Evolutionary conservation across 495 filamentous ascomycete genomes (phyloP).

Genomic region (Paragyromitra xinjiangensis): DNA sequence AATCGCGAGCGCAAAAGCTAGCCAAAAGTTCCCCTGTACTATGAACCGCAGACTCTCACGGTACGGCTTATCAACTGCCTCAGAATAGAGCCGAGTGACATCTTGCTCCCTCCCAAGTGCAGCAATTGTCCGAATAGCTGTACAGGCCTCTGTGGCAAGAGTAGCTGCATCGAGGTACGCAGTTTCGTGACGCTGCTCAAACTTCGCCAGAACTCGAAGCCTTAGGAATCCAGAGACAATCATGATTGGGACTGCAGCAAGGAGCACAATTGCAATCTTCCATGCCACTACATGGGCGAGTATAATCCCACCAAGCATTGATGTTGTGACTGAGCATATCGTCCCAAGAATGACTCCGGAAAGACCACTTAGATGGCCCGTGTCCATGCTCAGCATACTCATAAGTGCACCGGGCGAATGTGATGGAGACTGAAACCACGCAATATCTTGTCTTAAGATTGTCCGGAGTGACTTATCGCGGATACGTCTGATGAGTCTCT

Average conservation of each 20-base stretch:
- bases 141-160: conserved; percentile 68
- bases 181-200: conserved; percentile 68
- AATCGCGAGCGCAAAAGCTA: conserved; percentile 61
- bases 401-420: conserved; percentile 65
- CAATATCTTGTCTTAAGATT: conserved; percentile 63
- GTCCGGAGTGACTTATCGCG: conserved; percentile 63
- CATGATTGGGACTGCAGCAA: conserved; percentile 66
- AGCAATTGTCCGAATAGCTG: conserved; percentile 68
- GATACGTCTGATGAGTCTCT: conserved; percentile 61
- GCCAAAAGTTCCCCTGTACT: conserved; percentile 59
- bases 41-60: conserved; percentile 59
- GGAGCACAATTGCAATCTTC: conserved; percentile 69
- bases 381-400: conserved; percentile 65
- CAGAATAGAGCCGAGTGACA: conserved; percentile 62
- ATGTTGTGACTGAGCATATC: conserved; percentile 60
- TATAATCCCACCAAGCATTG: conserved; percentile 62
- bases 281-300: conserved; percentile 69
- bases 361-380: conserved; percentile 61
- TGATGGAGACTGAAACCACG: conserved; percentile 63
- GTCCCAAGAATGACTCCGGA: conserved; percentile 63
- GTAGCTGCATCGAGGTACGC: conserved; percentile 66
- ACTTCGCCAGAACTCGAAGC: conserved; percentile 64
- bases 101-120: conserved; percentile 65
- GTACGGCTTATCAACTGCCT: conserved; percentile 61
- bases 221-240: conserved; percentile 67